phyloP scores from a whole-genome alignment of 768 basidiomycete genomes.

The Cyathus striatus region DNA sequence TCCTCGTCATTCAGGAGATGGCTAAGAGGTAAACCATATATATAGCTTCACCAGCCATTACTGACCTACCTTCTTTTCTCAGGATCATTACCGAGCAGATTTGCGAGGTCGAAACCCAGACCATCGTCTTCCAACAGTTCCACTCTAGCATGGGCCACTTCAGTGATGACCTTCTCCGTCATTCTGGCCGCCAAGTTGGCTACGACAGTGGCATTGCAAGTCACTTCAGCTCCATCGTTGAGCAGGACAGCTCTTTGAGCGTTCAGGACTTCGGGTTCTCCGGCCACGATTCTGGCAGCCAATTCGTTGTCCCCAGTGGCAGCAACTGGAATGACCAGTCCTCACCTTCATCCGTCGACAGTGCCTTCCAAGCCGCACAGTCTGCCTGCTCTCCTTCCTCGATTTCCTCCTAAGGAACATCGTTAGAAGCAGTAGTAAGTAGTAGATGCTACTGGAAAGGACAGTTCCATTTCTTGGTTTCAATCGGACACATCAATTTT shows the following conservation, averaged over 20 bases:
- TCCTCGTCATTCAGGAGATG: constrained; percentile 40
- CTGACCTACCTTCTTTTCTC: neutral
- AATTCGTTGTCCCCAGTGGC: constrained; percentile 29
- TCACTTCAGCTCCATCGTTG: constrained; percentile 27
- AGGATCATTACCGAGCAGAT: constrained; percentile 42
- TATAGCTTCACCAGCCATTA: no score
- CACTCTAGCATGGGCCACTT: constrained; percentile 31
- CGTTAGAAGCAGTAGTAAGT: no score
- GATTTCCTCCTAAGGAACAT: no score
- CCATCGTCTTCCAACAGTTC: constrained; percentile 39
- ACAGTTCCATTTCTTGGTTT: no score
- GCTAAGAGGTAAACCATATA: constrained; percentile 30
- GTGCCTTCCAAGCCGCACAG: constrained; percentile 1
- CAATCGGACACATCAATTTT: no score
- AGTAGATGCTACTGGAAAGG: no score
- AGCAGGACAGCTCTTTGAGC: constrained; percentile 31
- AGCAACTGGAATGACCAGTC: constrained; percentile 28
- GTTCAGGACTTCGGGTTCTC: constrained; percentile 34
- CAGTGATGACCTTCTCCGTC: constrained; percentile 33
- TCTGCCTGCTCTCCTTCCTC: neutral
- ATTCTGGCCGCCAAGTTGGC: constrained; percentile 31
- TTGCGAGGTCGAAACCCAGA: constrained; percentile 47
- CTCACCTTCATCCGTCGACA: constrained; percentile 1
- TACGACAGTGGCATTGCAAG: constrained; percentile 30
- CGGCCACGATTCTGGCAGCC: constrained; percentile 29